Percentiles rank a stretch among this genome's conserved stretches.
Conservation (phyloP, 2,329 filamentous ascomycete species). For the Trichophaea hybrida region DNA sequence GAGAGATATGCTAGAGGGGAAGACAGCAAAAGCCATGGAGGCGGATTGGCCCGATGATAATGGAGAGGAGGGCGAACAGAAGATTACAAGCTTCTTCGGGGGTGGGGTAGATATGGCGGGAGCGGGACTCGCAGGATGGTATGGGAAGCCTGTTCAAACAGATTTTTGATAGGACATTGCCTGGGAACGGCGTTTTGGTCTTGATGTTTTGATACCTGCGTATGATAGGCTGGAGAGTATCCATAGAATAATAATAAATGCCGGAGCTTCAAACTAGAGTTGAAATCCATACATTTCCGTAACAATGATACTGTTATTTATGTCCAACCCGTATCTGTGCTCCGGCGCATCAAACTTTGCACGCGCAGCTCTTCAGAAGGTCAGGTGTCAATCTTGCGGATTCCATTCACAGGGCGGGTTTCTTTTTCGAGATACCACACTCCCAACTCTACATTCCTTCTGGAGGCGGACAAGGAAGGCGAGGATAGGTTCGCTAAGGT, state of each 20-base stretch:
- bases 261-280: no score
- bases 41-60: slow-evolving; percentile 21
- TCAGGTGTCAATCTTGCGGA: slow-evolving; percentile 24
- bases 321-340: slow-evolving; percentile 58
- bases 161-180: slow-evolving; percentile 1
- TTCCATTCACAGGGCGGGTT: slow-evolving; percentile 1
- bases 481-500: background rate
- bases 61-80: slow-evolving; percentile 17
- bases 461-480: background rate
- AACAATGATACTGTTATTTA: background rate
- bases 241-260: no score
- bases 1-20: slow-evolving; percentile 77
- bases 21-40: slow-evolving; percentile 32
- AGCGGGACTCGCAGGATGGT: slow-evolving; percentile 15
- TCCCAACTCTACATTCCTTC: slow-evolving; percentile 17
- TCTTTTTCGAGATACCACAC: slow-evolving; percentile 29
- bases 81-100: slow-evolving; percentile 17
- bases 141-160: slow-evolving; percentile 9
- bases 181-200: background rate
- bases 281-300: no score
- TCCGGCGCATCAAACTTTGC: slow-evolving; percentile 43
- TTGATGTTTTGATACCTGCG: no score
- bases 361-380: slow-evolving; percentile 50
- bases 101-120: background rate
- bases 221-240: no score